A percentile compares a stretch with the other conserved stretches of the same genome.
Conservation (phyloP, 2,329 filamentous ascomycete species). For the Magnaporthiopsis rhizophila region DNA sequence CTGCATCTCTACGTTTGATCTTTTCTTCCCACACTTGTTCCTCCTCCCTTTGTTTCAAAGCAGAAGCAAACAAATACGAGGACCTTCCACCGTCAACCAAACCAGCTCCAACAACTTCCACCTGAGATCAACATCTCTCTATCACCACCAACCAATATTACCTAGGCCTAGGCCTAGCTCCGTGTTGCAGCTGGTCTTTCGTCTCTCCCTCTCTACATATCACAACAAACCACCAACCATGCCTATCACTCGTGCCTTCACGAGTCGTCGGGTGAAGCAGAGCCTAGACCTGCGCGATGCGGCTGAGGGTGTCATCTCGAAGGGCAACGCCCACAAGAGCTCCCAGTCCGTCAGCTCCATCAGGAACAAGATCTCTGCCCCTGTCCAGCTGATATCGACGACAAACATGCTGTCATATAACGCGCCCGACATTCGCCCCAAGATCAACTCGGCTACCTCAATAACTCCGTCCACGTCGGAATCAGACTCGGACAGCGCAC, state of each 20-base stretch:
- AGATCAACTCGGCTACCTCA: slow-evolving; percentile 42
- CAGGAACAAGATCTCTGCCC: slow-evolving; percentile 74
- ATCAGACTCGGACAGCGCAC: slow-evolving; percentile 63
- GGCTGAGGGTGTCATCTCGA: slow-evolving; percentile 33
- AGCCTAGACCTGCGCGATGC: slow-evolving; percentile 36
- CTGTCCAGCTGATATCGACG: slow-evolving; percentile 80
- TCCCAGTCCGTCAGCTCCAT: slow-evolving; percentile 36
- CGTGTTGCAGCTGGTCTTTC: background rate
- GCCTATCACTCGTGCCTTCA: slow-evolving; percentile 60
- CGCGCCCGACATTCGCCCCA: slow-evolving; percentile 67
- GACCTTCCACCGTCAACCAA: background rate
- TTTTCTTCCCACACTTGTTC: slow-evolving; percentile 1
- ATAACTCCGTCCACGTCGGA: slow-evolving; percentile 50
- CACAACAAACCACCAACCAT: slow-evolving; percentile 14
- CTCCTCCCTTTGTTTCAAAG: background rate
- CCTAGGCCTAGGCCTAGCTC: background rate
- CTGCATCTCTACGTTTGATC: background rate
- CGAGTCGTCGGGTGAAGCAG: slow-evolving; percentile 58
- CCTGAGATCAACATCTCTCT: background rate
- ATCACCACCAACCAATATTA: background rate
- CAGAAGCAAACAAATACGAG: background rate
- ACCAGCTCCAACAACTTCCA: background rate
- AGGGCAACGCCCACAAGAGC: slow-evolving; percentile 39
- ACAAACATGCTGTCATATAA: slow-evolving; percentile 97
- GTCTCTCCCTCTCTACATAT: background rate